phyloP scores from a whole-genome alignment of 2,329 filamentous ascomycete species.

The Colletotrichum paranaense region DNA sequence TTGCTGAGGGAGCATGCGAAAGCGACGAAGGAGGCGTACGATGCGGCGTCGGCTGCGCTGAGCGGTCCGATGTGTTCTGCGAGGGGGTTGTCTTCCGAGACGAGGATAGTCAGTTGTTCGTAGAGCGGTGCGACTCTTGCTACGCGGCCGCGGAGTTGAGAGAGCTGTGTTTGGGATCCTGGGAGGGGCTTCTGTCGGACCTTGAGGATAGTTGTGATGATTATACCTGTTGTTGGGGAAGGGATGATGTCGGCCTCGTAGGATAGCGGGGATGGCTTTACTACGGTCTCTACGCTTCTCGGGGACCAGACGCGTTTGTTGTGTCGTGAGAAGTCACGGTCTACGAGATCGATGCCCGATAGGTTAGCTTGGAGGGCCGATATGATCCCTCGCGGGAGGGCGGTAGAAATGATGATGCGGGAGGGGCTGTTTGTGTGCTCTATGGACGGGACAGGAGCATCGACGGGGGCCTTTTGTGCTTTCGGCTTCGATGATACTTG shows the following conservation, averaged over 20 bases:
- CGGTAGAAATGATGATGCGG: constrained; percentile 63
- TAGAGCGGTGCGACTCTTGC: constrained; percentile 67
- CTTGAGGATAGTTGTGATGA: constrained; percentile 78
- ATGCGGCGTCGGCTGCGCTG: constrained; percentile 53
- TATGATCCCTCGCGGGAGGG: constrained; percentile 58
- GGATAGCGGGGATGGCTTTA: constrained; percentile 49
- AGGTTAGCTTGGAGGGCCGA: constrained; percentile 61
- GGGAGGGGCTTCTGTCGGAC: constrained; percentile 79
- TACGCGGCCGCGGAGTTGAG: constrained; percentile 67
- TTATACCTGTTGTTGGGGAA: constrained; percentile 74
- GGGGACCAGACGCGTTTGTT: constrained; percentile 48
- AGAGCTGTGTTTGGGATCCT: constrained; percentile 46
- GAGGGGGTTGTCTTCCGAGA: constrained; percentile 64
- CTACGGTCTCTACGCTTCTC: constrained; percentile 38
- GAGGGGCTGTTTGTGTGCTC: constrained; percentile 34
- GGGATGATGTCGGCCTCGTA: constrained; percentile 79
- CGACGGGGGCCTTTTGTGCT: no score
- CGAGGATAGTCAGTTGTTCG: constrained; percentile 74
- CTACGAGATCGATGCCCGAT: constrained; percentile 64
- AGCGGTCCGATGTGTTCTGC: constrained; percentile 55
- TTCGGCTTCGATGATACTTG: background rate
- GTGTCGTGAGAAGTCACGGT: constrained; percentile 66
- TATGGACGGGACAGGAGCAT: constrained; percentile 35
- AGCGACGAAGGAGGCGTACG: constrained; percentile 61
- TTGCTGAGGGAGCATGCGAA: constrained; percentile 57